These are phyloP conservation scores for Phytophthora sp. DNA, from an alignment of 352 stramenopile species.

Conservation along the genomic window DNA sequence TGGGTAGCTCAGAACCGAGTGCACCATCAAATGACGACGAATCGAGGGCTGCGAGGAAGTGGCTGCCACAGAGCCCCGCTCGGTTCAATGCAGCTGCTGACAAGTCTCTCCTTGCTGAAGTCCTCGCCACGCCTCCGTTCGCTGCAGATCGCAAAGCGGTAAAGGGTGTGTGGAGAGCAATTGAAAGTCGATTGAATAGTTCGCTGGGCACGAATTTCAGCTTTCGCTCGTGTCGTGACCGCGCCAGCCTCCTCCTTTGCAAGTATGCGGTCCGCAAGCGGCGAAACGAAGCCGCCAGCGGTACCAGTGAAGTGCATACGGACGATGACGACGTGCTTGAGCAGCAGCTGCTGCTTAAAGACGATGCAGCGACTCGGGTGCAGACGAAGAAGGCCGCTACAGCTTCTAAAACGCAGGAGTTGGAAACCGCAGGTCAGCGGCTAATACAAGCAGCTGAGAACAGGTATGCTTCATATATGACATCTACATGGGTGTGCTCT, in stretches of 20 bases:
- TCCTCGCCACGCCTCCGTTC: slow-evolving; percentile 4
- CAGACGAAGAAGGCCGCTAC: no score
- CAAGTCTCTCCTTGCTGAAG: slow-evolving; percentile 1
- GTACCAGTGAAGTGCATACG: background rate
- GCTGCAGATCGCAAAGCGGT: background rate
- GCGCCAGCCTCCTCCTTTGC: background rate
- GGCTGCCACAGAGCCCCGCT: background rate
- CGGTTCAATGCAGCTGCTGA: background rate
- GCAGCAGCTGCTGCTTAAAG: background rate
- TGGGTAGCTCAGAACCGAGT: no score
- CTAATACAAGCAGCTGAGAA: background rate
- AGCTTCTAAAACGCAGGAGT: background rate
- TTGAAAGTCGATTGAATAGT: background rate
- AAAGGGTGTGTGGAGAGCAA: background rate
- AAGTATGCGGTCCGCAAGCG: background rate
- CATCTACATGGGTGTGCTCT: no score
- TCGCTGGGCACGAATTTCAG: background rate
- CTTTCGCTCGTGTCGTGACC: background rate
- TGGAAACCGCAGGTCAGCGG: background rate
- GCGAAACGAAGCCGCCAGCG: background rate
- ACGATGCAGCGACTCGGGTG: background rate
- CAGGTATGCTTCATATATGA: background rate
- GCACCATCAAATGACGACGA: no score
- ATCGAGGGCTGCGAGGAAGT: no score
- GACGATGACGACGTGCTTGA: background rate